Evolutionary conservation across 148 eudicot genomes (phyloP).

Genomic region (Chenopodium quinoa): DNA sequence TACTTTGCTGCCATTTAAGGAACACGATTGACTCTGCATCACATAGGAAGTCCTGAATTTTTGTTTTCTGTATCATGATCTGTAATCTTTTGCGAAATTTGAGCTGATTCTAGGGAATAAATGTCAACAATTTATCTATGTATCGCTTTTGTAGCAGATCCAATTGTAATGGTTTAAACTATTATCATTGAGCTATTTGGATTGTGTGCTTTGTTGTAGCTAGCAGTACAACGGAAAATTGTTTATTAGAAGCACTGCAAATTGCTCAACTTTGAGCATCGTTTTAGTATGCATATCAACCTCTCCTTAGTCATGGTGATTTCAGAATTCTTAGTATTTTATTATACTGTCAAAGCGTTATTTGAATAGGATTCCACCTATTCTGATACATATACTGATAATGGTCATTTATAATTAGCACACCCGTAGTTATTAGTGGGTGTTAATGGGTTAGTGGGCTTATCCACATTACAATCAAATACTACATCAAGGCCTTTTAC

Average conservation of each 20-base stretch:
- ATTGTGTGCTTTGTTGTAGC: background rate
- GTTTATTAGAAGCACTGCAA: background rate
- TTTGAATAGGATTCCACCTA: too few relatives aligned
- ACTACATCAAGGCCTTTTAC: too few relatives aligned
- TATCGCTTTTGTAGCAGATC: background rate
- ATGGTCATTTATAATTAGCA: too few relatives aligned
- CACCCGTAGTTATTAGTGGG: too few relatives aligned
- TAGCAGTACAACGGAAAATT: background rate
- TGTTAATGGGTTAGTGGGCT: too few relatives aligned
- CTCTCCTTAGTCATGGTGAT: background rate
- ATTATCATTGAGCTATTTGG: background rate
- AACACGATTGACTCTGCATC: constrained; percentile 6
- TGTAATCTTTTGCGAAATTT: constrained; percentile 15
- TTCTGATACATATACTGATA: too few relatives aligned
- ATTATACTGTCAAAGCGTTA: too few relatives aligned
- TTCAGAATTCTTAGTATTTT: background rate
- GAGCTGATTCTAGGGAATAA: constrained; percentile 26
- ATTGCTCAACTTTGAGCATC: background rate
- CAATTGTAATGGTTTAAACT: background rate
- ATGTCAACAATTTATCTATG: background rate
- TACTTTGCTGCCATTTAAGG: constrained; percentile 75
- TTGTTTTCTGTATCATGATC: constrained; percentile 10
- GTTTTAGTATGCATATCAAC: too few relatives aligned
- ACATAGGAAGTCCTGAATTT: constrained; percentile 7
- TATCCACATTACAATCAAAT: too few relatives aligned